Conservation (phyloP, 345 rosid species). For the Acer yangbiense region DNA sequence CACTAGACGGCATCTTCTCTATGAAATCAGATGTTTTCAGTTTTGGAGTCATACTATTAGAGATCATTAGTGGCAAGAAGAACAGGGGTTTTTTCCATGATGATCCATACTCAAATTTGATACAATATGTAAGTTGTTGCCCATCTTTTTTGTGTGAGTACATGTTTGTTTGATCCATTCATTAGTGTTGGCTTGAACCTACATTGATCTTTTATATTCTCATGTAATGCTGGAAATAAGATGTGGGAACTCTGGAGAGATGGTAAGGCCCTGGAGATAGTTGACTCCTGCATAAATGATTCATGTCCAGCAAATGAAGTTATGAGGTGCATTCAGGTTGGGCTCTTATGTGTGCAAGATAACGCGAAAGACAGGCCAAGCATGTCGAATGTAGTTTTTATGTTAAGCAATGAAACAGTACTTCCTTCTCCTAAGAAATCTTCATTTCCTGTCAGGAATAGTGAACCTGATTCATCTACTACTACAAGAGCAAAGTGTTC, state of each 20-base stretch:
- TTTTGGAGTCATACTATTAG: neutral
- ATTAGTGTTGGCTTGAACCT: neutral
- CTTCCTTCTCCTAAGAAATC: slow-evolving; percentile 16
- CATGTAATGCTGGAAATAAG: neutral
- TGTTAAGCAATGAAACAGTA: slow-evolving; percentile 9
- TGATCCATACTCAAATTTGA: neutral
- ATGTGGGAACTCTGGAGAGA: slow-evolving; percentile 20
- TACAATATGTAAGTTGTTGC: neutral
- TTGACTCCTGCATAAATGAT: neutral
- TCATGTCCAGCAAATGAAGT: neutral
- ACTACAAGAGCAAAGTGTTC: too few species aligned
- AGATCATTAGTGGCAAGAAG: neutral
- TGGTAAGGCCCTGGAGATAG: slow-evolving; percentile 7
- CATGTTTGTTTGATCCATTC: neutral
- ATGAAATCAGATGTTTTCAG: neutral
- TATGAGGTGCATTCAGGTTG: slow-evolving; percentile 11
- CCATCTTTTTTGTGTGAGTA: neutral
- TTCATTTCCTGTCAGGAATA: neutral
- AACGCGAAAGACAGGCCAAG: slow-evolving; percentile 14
- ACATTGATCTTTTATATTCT: neutral
- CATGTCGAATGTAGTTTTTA: slow-evolving; percentile 7
- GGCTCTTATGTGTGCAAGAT: slow-evolving; percentile 14
- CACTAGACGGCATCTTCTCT: neutral
- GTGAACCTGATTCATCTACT: too few species aligned
- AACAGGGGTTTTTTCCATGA: neutral